Base-by-base conservation (phyloP, 2,329 filamentous ascomycete genomes). In the Apiospora saccharicola region DNA sequence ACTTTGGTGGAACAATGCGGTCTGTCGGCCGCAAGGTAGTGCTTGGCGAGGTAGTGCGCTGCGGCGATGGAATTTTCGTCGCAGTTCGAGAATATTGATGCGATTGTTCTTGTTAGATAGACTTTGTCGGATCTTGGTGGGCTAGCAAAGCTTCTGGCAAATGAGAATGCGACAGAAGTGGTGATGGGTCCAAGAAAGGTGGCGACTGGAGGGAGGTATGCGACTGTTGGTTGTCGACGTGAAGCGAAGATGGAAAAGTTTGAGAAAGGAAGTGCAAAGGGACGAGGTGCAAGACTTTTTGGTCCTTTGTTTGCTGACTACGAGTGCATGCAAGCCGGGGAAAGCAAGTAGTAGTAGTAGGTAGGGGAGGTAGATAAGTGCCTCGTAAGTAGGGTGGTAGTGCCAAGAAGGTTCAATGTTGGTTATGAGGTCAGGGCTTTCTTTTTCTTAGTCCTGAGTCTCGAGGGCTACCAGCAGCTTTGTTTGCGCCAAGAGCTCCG, bases 1-100 rank as follows among this genome's bases (percentile, higher is more conserved):
- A 90, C 90, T 80, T 78, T 26, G 69, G 34, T 69, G 13, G 69
- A 57, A 70, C 53, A 70, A 64, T 70, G 79, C 78, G 79, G 78
- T 75, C 74, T 75, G 73, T 37, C 30, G 73, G 75, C 78, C 79
- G 78, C 78, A 71, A 75, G 69, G 61, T 72, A 75, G 61, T 74
- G 72, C 70, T 72, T 71, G 72, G 69, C 41, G 68, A 8, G 4
- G 43, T 34, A n/a, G 67, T 26, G 67, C 12, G 19, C 34, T 64
- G 22, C 57, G n/a, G 19, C 53, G 37, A 34, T 34, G 37, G 34
- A n/a, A 41, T 10, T n/a, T 14, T 41, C 22, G 34, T n/a, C 76
- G 75, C 77, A 77, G 73, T 72, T 75, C 49, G 71, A 70, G 71
- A 71, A 71, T 68, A 67, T 71, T 24, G n/a, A n/a, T 37, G 57